Conservation (phyloP, 1,284 basidiomycete genomes). For the Marasmius sp. region DNA sequence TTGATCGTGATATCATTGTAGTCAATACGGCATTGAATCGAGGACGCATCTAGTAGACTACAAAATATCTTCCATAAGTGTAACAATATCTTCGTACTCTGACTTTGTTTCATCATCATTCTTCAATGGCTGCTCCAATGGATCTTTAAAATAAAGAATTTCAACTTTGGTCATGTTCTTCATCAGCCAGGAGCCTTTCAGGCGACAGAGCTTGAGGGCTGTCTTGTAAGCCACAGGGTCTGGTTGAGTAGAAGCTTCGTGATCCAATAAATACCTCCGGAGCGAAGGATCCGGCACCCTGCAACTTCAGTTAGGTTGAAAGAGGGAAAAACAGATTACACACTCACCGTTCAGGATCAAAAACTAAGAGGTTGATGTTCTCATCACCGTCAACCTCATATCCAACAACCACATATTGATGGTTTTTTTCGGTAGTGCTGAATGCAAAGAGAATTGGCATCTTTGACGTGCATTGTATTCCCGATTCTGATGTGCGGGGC, state of each 20-base stretch:
- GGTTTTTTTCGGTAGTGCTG: not conserved
- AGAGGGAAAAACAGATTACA: not conserved
- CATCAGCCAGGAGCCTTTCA: not conserved
- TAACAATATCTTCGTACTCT: not conserved
- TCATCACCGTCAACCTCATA: not conserved
- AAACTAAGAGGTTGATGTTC: not conserved
- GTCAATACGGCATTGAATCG: slow-evolving; percentile 15
- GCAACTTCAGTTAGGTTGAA: not conserved
- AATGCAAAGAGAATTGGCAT: not conserved
- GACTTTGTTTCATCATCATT: not conserved
- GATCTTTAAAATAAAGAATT: not conserved
- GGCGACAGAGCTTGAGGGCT: not conserved
- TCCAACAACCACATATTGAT: not conserved
- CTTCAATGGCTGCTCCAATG: not conserved
- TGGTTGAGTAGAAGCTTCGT: not conserved
- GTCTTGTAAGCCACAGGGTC: not conserved
- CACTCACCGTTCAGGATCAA: not conserved
- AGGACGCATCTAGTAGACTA: slow-evolving; percentile 3
- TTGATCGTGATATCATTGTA: slow-evolving; percentile 3
- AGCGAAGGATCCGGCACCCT: not conserved
- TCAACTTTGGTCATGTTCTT: not conserved
- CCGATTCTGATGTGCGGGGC: not conserved
- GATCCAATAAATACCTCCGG: not conserved
- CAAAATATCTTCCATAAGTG: too few species aligned
- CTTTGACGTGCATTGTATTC: not conserved